A percentile compares a stretch with the other conserved stretches of the same genome.
These are phyloP conservation scores for Coprinopsis marcescibilis DNA, from an alignment of 768 basidiomycete genomes.

Conservation along the genomic window DNA sequence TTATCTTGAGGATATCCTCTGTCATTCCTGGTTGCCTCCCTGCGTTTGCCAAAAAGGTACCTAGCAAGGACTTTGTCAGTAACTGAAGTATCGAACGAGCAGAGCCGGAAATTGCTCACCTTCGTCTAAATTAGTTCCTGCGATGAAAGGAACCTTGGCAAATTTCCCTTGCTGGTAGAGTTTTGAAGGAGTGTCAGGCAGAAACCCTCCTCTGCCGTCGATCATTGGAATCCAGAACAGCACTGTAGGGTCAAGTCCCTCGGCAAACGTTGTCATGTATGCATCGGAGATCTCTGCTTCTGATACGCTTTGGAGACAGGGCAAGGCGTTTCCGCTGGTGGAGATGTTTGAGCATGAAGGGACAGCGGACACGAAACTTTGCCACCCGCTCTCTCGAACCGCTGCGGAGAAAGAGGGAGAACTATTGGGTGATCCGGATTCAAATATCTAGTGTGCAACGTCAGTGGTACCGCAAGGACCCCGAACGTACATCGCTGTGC, in stretches of 20 bases:
- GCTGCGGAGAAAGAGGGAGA: conserved; percentile 12
- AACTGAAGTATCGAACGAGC: neutral
- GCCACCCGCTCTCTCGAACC: conserved; percentile 29
- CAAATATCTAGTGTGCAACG: neutral
- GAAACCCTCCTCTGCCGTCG: conserved; percentile 28
- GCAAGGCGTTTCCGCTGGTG: conserved; percentile 26
- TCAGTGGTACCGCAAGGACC: neutral
- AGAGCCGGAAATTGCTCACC: conserved; percentile 30
- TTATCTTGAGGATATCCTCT: neutral
- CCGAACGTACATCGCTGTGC: neutral
- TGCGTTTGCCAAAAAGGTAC: neutral
- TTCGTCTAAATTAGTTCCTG: conserved; percentile 41
- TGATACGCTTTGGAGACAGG: conserved; percentile 24
- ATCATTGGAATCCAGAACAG: conserved; percentile 36
- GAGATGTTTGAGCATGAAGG: conserved; percentile 25
- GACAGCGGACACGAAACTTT: conserved; percentile 32
- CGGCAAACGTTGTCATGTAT: conserved; percentile 11
- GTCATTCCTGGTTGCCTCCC: neutral
- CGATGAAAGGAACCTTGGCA: conserved; percentile 36
- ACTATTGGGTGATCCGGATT: neutral
- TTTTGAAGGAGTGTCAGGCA: conserved; percentile 33
- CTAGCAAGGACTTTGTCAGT: neutral
- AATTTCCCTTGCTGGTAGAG: conserved; percentile 22
- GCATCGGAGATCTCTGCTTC: conserved; percentile 20
- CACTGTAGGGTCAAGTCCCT: neutral